These are phyloP conservation scores for Calonectria pseudoreteaudii DNA, from an alignment of 2,329 filamentous ascomycete species.

Conservation along the genomic window DNA sequence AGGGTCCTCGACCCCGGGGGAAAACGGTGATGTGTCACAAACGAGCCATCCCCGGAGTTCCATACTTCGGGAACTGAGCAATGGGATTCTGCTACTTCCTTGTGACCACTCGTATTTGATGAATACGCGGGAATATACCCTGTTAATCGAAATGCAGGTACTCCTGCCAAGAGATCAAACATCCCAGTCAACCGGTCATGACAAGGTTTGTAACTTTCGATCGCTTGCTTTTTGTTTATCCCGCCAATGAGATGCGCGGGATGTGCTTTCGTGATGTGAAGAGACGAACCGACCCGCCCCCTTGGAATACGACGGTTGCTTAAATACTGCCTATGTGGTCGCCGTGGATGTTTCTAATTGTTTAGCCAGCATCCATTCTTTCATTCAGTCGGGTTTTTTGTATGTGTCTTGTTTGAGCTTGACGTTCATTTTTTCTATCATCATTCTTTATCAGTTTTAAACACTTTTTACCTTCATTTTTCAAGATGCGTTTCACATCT, in stretches of 20 bases:
- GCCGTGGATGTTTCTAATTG: background rate
- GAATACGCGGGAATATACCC: background rate
- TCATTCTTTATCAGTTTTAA: background rate
- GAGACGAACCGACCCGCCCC: background rate
- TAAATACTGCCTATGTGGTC: background rate
- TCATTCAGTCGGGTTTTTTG: background rate
- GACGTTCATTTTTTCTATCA: slow-evolving; percentile 12
- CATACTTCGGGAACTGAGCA: background rate
- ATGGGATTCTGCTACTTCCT: background rate
- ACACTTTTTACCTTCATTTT: background rate
- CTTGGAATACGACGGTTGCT: background rate
- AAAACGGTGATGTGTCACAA: background rate
- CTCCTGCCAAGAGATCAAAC: background rate
- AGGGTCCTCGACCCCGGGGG: background rate
- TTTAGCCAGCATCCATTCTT: slow-evolving; percentile 1
- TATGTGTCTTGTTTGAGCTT: background rate
- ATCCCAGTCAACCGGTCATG: background rate
- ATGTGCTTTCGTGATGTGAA: background rate
- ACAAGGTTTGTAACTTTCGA: background rate
- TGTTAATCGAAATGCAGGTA: background rate
- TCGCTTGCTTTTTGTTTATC: background rate
- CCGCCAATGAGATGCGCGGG: background rate
- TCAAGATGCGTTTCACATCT: background rate
- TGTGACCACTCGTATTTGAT: background rate
- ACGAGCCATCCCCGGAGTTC: background rate